Conservation (phyloP, 2,329 filamentous ascomycete genomes). For the Botrytis porri region DNA sequence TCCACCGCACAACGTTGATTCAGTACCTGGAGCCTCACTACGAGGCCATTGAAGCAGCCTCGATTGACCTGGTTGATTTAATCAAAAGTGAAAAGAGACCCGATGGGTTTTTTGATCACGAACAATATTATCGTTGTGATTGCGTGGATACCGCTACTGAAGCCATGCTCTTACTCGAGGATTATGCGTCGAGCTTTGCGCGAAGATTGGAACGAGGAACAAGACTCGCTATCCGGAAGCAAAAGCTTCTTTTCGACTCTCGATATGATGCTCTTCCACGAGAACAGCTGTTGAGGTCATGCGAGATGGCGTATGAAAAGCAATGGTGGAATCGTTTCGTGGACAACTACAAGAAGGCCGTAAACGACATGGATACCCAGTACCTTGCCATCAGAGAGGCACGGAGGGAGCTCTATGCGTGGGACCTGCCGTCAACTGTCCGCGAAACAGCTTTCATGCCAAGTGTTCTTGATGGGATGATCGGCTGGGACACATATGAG, state of each 20-base stretch:
- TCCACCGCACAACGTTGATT: neutral
- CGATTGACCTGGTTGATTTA: neutral
- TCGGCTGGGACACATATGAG: neutral
- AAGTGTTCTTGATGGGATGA: neutral
- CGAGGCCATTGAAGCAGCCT: neutral
- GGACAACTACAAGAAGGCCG: neutral
- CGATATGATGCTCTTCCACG: neutral
- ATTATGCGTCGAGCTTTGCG: neutral
- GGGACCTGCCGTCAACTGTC: neutral
- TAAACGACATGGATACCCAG: neutral
- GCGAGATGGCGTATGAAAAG: neutral
- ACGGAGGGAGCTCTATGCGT: neutral
- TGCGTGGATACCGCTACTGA: neutral
- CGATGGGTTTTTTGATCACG: neutral
- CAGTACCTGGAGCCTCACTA: neutral
- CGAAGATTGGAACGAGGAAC: neutral
- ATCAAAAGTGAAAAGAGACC: neutral
- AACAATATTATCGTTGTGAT: rapidly evolving
- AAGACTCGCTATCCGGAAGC: neutral
- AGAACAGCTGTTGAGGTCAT: neutral
- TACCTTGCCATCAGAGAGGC: neutral
- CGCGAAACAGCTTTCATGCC: neutral
- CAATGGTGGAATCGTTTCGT: neutral
- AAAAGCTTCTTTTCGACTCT: neutral
- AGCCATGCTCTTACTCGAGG: neutral